These are phyloP conservation scores for Lophiotrema nucula DNA, from an alignment of 495 filamentous ascomycete species.

Conservation along the genomic window DNA sequence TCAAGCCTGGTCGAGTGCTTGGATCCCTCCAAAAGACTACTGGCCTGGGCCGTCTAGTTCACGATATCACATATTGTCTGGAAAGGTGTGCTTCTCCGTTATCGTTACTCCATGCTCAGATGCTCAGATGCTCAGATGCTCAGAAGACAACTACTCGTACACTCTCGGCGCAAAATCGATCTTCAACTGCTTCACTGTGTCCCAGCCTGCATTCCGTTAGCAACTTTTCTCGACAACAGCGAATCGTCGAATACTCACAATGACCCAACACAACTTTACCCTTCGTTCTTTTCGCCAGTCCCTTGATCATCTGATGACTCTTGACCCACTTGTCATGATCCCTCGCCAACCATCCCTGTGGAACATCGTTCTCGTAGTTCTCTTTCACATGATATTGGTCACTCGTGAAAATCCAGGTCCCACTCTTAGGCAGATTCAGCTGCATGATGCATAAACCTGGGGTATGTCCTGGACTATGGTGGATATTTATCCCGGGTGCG, in stretches of 20 bases:
- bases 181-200: slow-evolving; percentile 10
- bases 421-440: slow-evolving; percentile 42
- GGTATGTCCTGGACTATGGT: slow-evolving; percentile 46
- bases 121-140: too few species aligned
- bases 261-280: slow-evolving; percentile 48
- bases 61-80: too few species aligned
- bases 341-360: slow-evolving; percentile 48
- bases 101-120: too few species aligned
- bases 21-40: too few species aligned
- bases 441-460: slow-evolving; percentile 45
- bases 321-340: slow-evolving; percentile 48
- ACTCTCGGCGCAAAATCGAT: slow-evolving; percentile 9
- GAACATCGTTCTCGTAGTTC: slow-evolving; percentile 40
- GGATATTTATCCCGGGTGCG: slow-evolving; percentile 42
- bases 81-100: too few species aligned
- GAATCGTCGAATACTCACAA: slow-evolving; percentile 17
- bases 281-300: slow-evolving; percentile 41
- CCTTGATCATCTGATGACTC: slow-evolving; percentile 44
- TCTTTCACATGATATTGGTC: slow-evolving; percentile 49
- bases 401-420: slow-evolving; percentile 48
- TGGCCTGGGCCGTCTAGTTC: too few species aligned
- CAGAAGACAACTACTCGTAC: slow-evolving; percentile 19
- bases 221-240: not conserved
- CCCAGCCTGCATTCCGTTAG: not conserved
- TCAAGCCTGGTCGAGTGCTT: too few species aligned